Base-by-base conservation (phyloP, 1,284 basidiomycete species). In the Coniophora puteana region DNA sequence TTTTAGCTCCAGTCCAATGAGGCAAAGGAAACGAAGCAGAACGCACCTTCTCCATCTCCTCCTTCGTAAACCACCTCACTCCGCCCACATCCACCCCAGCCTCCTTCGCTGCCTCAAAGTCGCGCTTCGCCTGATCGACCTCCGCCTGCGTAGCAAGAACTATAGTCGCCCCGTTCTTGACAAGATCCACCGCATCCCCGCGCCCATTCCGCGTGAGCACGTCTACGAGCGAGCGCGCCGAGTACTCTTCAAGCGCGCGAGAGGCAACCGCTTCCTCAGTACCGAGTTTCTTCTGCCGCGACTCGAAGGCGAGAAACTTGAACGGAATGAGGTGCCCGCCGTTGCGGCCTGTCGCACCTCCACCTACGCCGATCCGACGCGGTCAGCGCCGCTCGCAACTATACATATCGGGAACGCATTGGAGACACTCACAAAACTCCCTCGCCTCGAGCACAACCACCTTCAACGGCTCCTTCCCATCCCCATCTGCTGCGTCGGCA, bases 271-370 rank as follows among this genome's bases (percentile, higher is more conserved):
- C 79, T 41, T 86, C 78, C 2, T 69, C 67, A 0, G 60, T 57
- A 0, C 80, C 81, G 46, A 75, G 75, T 4, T 44, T 40, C 7
- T 53, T 38, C 20, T 63, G 50, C 8, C 68, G 65, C 0, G 52
- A 46, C 0, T 51, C 40, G 49, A 87, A 87, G 0, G 63, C 61
- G 1, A 53, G 43, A 55, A 79, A 82, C 1, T 63, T 57, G 28
- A 60, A 61, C 0, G 81, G 73, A 0, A 80, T 81, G 16, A 90
- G 68, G 53, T 91, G 87, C 0, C 89, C 87, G 0, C 87, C 87
- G 49, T 90, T 90, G 13, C 87, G 66, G 41, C 85, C 86, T 85
- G 41, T 13, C 8, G 26, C 36, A 31, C 45, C 26, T 10, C 3
- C 16, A n/a, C 21, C 8, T 25, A 7, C 11, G 25, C 17, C 18